A percentile compares a stretch with the other conserved stretches of the same genome.
These are phyloP conservation scores for Cystobasidium tubakii DNA, from an alignment of 768 basidiomycete genomes.

Conservation along the genomic window DNA sequence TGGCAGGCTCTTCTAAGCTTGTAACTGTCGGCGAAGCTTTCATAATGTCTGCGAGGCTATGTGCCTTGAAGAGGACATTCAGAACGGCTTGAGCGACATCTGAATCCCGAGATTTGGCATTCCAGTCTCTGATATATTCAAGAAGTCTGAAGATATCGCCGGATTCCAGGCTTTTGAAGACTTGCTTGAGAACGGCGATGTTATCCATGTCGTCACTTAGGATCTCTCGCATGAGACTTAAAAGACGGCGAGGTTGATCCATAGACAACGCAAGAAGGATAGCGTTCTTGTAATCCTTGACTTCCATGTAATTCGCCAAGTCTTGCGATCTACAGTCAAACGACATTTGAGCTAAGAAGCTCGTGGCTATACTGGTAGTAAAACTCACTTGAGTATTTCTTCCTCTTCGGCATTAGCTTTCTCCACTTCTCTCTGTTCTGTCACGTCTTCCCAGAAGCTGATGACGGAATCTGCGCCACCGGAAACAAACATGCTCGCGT, in stretches of 20 bases:
- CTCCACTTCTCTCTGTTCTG: conserved; percentile 71
- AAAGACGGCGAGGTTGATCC: conserved; percentile 82
- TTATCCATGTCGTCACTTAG: conserved; percentile 56
- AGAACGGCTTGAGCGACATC: conserved; percentile 76
- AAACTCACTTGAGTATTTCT: conserved; percentile 71
- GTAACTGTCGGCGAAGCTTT: conserved; percentile 56
- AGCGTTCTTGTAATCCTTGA: conserved; percentile 84
- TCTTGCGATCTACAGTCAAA: conserved; percentile 64
- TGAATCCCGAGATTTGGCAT: conserved; percentile 83
- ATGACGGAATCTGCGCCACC: conserved; percentile 93
- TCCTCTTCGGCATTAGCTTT: conserved; percentile 67
- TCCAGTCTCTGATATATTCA: conserved; percentile 82
- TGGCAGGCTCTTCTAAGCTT: conserved; percentile 28
- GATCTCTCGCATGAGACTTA: conserved; percentile 59
- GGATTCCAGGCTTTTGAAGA: conserved; percentile 65
- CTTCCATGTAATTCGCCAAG: conserved; percentile 76
- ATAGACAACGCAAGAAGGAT: conserved; percentile 86
- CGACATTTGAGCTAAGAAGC: conserved; percentile 52
- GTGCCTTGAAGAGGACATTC: conserved; percentile 71
- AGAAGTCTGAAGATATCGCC: conserved; percentile 75
- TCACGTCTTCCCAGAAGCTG: conserved; percentile 94
- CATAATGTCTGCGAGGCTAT: conserved; percentile 67
- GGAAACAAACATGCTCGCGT: conserved; percentile 79
- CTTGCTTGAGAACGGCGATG: conserved; percentile 67
- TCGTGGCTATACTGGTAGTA: background rate